phyloP scores from a whole-genome alignment of 768 basidiomycete genomes.

The Leccinum ochraceum region DNA sequence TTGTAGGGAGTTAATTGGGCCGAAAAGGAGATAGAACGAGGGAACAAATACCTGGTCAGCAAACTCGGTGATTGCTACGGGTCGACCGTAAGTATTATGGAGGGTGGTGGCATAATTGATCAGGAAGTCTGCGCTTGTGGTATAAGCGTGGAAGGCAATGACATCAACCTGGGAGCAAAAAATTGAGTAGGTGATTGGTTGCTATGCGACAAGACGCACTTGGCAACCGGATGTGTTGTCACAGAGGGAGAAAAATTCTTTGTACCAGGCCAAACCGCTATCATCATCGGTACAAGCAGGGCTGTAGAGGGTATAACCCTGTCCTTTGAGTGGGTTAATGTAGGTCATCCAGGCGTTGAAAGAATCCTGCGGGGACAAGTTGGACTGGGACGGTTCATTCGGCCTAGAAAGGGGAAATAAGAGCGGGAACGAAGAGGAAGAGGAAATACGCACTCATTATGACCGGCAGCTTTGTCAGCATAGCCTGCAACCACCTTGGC shows the following conservation, averaged over 20 bases:
- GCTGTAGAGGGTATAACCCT: conserved; percentile 60
- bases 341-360: conserved; percentile 58
- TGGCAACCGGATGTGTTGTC: conserved; percentile 37
- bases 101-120: conserved; percentile 50
- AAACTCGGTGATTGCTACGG: conserved; percentile 66
- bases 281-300: conserved; percentile 70
- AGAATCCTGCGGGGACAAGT: conserved; percentile 53
- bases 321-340: conserved; percentile 53
- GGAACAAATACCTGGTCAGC: conserved; percentile 55
- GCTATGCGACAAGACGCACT: conserved; percentile 39
- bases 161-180: conserved; percentile 47
- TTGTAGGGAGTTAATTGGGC: conserved; percentile 7
- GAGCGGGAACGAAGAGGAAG: background rate
- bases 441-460: conserved; percentile 67
- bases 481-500: conserved; percentile 48
- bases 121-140: conserved; percentile 45
- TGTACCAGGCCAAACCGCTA: conserved; percentile 64
- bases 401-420: conserved; percentile 48
- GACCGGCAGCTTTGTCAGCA: conserved; percentile 51
- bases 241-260: conserved; percentile 53
- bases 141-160: conserved; percentile 73
- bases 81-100: conserved; percentile 42
- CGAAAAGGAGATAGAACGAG: background rate
- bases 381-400: conserved; percentile 60
- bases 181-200: background rate